These are phyloP conservation scores for Rubroboletus pulcherrimus DNA, from an alignment of 768 basidiomycete genomes.

Conservation along the genomic window DNA sequence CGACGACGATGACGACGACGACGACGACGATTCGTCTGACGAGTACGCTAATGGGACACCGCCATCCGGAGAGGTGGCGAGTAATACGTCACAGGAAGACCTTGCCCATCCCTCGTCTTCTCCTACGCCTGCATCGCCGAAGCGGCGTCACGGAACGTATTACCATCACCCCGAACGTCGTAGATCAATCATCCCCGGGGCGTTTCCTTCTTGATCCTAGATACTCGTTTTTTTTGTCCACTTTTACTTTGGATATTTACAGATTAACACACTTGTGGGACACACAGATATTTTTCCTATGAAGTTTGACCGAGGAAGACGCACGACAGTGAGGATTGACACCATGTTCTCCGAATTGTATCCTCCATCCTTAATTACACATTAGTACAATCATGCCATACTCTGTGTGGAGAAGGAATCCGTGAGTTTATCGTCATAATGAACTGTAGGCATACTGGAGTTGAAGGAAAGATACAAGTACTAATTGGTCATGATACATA, in stretches of 20 bases:
- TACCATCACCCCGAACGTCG: conserved; percentile 80
- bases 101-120: conserved; percentile 15
- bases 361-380: not conserved
- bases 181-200: conserved; percentile 54
- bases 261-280: not conserved
- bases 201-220: conserved; percentile 36
- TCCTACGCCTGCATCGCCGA: conserved; percentile 34
- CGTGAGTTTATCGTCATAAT: not conserved
- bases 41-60: conserved; percentile 38
- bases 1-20: conserved; percentile 47
- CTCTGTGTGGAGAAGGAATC: not conserved
- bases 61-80: conserved; percentile 17
- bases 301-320: not conserved
- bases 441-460: not conserved
- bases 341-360: not conserved
- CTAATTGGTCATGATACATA: not conserved
- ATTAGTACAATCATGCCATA: not conserved
- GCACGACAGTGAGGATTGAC: not conserved
- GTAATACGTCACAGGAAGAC: conserved; percentile 24
- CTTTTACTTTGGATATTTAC: not conserved
- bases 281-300: not conserved
- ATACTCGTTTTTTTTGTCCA: not conserved
- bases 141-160: conserved; percentile 70
- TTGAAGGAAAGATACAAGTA: not conserved
- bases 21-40: conserved; percentile 44